Evolutionary conservation across 495 filamentous ascomycete species (phyloP), one percentile per base, ranked within the genome.

Genomic region (Trichocladium antarcticum): DNA sequence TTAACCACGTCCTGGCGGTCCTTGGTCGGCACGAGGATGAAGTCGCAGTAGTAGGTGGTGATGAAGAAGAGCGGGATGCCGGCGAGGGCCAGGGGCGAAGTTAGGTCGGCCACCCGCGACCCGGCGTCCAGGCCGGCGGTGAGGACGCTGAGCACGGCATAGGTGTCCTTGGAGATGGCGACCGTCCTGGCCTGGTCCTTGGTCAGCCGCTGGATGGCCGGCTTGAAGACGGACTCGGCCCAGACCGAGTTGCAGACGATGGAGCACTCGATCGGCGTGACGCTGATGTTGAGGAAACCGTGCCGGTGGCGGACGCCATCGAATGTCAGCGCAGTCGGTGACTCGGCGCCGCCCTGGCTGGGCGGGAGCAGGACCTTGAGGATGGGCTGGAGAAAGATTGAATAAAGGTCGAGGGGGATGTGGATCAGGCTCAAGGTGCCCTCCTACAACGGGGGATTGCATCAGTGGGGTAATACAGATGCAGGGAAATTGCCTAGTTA

Each of bases 41-140:
- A 98, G 66, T 98, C 92, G 11, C 86, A 87, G 62, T 94, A 96
- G 64, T 98, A 98, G 19, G 92, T 97, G 1, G 90, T 94, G 60
- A 96, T 93, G 73, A 98, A 97, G 66, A 97, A 96, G 54, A 98
- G 94, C 34, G 92, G 84, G 29, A 98, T 90, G 58, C 86, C 85
- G 24, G 90, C 89, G 63, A 96, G 69, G 10, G 92, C 92, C 15
- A 98, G 72, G 3, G 92, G 92, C 53, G 80, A 89, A 5, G 92
- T 95, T 28, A 98, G 65, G 58, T 97, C 92, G 42, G 95, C 73
- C 2, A 98, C 92, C 24, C 90, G 79, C 56, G 89, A 87, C n/a
- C 89, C 89, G 16, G 92, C 90, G 58, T 95, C 89, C 51, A 95
- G 78, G 1, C 89, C 89, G 50, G 89, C 81, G 31, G 84, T 85